Base-by-base conservation (phyloP, 2,329 filamentous ascomycete species). In the Phoma sp. region DNA sequence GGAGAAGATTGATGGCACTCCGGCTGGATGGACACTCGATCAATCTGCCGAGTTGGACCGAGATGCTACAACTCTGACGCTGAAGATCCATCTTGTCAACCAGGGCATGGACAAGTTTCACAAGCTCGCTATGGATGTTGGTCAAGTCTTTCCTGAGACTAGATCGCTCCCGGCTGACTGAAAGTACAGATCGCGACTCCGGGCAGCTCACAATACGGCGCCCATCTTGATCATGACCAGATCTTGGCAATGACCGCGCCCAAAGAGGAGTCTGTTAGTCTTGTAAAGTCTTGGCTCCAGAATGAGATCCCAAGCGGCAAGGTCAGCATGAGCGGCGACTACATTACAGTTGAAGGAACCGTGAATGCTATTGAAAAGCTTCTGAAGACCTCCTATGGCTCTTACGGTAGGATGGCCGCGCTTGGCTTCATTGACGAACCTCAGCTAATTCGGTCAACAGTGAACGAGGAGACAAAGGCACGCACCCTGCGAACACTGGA, bases 221-320 rank as follows among this genome's bases (percentile, higher is more conserved):
- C 80, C 41, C 80, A 84, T 66, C 71, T 85, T 38, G 77, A 73
- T 39, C 66, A 75, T 3, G 73, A 78, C 4, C 72, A 77, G 3
- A 78, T 86, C 38, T 73, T 80, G 38, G 74, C 80, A 38, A 73
- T 85, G 36, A 71, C 83, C 36, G 76, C 77, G 59, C 83, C 83
- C 4, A 67, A 77, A 2, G 75, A 81, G 2, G 76, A 84, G 52
- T 78, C 81, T 1, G 63, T 79, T 7, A 67, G 77, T 18, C 75
- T 81, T 7, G 78, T 84, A 18, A 78, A 80, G 43, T 75, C 80
- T 47, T 85, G 82, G 82, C 74, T 86, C 4, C 62, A 67, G 7
- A 77, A 77, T 51, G 77, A 83, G 64, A 80, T 76, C 8, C 75
- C 70, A 36, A 53, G 72, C 8, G 58, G 63, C 7, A 79, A 82